These are phyloP conservation scores for Zostera marina DNA, from an alignment of 116 monocot species.

Conservation along the genomic window DNA sequence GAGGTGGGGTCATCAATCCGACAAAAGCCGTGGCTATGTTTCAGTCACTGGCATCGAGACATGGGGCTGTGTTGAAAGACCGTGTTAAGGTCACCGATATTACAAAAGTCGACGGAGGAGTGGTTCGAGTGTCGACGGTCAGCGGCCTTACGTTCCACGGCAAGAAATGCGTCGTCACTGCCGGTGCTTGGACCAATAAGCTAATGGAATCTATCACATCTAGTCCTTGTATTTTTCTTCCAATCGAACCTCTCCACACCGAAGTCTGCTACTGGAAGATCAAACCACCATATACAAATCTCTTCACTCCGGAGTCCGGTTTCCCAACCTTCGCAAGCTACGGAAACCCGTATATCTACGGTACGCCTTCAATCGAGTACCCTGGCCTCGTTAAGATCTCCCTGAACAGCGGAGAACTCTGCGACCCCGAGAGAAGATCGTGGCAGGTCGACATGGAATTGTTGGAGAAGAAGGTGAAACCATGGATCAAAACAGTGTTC, in stretches of 20 bases:
- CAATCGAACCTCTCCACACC: conserved; percentile 52
- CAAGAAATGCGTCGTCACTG: conserved; percentile 49
- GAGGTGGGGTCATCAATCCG: conserved; percentile 68
- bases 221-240: conserved; percentile 15
- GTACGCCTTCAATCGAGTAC: conserved; percentile 67
- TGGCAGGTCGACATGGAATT: conserved; percentile 21
- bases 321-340: conserved; percentile 80
- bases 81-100: conserved; percentile 17
- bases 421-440: conserved; percentile 52
- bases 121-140: conserved; percentile 22
- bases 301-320: conserved; percentile 22
- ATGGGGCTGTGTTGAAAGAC: conserved; percentile 50
- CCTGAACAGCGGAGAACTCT: conserved; percentile 33
- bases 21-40: conserved; percentile 94
- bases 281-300: conserved; percentile 13
- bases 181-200: conserved; percentile 58
- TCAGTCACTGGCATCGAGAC: conserved; percentile 36
- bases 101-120: not conserved
- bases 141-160: conserved; percentile 12
- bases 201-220: conserved; percentile 16
- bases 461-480: conserved; percentile 9
- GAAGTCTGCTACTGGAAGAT: conserved; percentile 68
- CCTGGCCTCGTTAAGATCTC: conserved; percentile 76
- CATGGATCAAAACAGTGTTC: conserved; percentile 45
- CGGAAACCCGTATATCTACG: conserved; percentile 44